Percentiles rank a stretch among this genome's conserved stretches.
Conservation (phyloP, 2,329 filamentous ascomycete species). For the Calonectria pseudoreteaudii region DNA sequence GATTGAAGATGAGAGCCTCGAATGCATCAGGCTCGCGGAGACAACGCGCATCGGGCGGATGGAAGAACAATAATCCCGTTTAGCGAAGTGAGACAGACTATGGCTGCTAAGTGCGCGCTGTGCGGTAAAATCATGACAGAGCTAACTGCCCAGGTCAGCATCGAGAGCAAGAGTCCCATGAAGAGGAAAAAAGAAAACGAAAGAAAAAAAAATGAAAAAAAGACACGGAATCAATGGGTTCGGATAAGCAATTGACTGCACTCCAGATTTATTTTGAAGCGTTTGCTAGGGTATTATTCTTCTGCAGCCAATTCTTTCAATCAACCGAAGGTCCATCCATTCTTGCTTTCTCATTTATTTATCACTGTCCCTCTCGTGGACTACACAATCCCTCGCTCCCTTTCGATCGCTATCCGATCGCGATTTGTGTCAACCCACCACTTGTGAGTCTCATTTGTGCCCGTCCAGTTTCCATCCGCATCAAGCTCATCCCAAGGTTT, state of each 20-base stretch:
- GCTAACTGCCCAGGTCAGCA: background rate
- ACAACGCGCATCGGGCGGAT: background rate
- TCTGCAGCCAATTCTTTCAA: background rate
- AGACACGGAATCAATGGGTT: background rate
- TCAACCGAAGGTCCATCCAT: background rate
- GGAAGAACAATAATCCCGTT: background rate
- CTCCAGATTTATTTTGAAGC: background rate
- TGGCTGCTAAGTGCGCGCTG: too few relatives aligned
- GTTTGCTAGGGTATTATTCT: background rate
- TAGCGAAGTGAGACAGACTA: background rate
- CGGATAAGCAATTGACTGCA: background rate
- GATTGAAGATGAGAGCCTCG: background rate
- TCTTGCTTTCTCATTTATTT: background rate
- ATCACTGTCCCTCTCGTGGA: too few relatives aligned
- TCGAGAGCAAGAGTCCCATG: background rate
- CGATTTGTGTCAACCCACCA: constrained; percentile 68
- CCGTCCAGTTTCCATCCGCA: constrained; percentile 55
- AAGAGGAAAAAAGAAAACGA: background rate
- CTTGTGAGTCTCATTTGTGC: constrained; percentile 60
- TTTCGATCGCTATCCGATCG: constrained; percentile 57
- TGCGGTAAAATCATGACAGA: background rate
- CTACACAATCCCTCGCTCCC: constrained; percentile 48
- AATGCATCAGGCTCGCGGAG: background rate
- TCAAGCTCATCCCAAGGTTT: constrained; percentile 71
- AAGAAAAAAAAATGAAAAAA: too few relatives aligned